Conservation (phyloP, 2,329 filamentous ascomycete species). For the Fusarium sp. region DNA sequence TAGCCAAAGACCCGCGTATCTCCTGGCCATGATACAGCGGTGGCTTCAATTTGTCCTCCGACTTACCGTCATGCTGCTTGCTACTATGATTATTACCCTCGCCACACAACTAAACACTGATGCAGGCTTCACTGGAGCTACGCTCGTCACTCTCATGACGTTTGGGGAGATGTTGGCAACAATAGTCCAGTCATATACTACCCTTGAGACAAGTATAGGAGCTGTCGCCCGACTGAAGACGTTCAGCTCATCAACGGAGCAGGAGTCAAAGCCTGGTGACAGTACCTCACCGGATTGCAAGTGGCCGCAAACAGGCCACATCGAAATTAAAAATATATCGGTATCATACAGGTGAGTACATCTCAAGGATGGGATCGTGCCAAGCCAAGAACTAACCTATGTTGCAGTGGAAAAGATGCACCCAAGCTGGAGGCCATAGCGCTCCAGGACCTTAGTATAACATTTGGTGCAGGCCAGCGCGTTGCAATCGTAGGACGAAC, state of each 20-base stretch:
- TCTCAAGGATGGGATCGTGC: background rate
- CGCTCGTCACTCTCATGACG: slow-evolving; percentile 56
- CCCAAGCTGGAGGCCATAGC: background rate
- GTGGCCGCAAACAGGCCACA: slow-evolving; percentile 21
- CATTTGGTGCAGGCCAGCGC: slow-evolving; percentile 4
- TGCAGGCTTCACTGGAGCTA: slow-evolving; percentile 55
- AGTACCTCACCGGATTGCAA: background rate
- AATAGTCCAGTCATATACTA: slow-evolving; percentile 54
- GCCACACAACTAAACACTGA: slow-evolving; percentile 58
- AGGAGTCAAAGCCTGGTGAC: slow-evolving; percentile 6
- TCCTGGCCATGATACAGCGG: slow-evolving; percentile 61
- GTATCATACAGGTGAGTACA: slow-evolving; percentile 25
- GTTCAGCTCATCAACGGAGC: slow-evolving; percentile 6
- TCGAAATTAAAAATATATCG: slow-evolving; percentile 18
- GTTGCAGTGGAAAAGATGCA: background rate
- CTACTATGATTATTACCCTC: slow-evolving; percentile 60
- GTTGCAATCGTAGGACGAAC: slow-evolving; percentile 23
- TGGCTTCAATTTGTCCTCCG: slow-evolving; percentile 68
- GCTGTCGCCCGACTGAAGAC: slow-evolving; percentile 44
- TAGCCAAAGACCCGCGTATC: slow-evolving; percentile 61
- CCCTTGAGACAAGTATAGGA: slow-evolving; percentile 50
- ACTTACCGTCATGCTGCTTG: slow-evolving; percentile 62
- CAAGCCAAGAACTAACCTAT: background rate
- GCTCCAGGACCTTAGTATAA: slow-evolving; percentile 10
- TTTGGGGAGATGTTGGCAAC: slow-evolving; percentile 52